Base-by-base conservation (phyloP, 2,329 filamentous ascomycete species). In the Colletotrichum costaricense region DNA sequence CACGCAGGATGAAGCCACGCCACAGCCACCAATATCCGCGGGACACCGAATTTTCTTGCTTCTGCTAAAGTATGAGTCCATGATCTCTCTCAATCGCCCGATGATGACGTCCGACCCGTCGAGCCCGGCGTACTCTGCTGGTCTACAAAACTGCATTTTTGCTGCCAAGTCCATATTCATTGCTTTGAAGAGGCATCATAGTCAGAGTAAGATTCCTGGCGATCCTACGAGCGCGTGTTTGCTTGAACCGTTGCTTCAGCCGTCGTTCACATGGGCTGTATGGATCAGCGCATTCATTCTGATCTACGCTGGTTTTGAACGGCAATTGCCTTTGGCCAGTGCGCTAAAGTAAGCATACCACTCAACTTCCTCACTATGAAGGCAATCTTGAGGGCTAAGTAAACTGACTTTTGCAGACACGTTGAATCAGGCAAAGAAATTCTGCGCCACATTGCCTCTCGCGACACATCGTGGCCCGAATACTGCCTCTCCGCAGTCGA, bases 271-370 rank as follows among this genome's bases (percentile, higher is more conserved):
- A 0, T 88, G 87, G 87, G 84, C 84, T 1, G 81, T 86, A 0
- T 89, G 87, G 87, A 88, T 88, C 75, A 87, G 86, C 69, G 85
- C 85, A 1, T 86, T 89, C 52, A 84, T 89, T 24, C 76, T 89
- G 4, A 83, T 88, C 4, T 86, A 87, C 64, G 87, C 87, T 4
- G 86, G 85, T 0, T 85, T 85, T 73, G 85, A 86, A 72, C 81
- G 81, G 1, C 82, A 88, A 38, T 78, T 87, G 4, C 80, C 84
- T 0, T 72, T 82, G 0, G 69, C 78, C 0, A 81, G 82, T 16
- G 84, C 84, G 0, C 74, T 83, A 4, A 84, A 83, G 82, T 87
- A 82, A 66, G 79, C 74, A 5, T 8, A 8, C 1, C 16, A n/a
- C 26, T 26, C 26, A 26, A 26, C 26, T 26, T 1, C 4, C 26